Conservation (phyloP, 352 stramenopile species). For the Globisporangium iwayamae region DNA sequence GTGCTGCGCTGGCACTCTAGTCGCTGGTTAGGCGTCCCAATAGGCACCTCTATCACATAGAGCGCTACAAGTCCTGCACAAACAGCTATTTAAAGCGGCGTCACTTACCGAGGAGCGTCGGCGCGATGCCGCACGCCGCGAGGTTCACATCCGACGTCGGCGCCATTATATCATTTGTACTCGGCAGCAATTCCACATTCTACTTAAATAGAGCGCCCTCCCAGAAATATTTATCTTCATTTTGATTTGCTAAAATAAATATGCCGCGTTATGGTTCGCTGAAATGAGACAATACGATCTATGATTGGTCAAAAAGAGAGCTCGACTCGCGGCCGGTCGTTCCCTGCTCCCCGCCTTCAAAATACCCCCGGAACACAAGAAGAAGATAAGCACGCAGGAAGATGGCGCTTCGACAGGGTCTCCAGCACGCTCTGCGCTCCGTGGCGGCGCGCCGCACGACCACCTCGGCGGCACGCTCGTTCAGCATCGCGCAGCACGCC, state of each 20-base stretch:
- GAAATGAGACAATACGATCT: background rate
- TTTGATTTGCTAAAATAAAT: conserved; percentile 34
- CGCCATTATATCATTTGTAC: conserved; percentile 17
- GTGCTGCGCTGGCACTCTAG: background rate
- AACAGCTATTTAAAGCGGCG: background rate
- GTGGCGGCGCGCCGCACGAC: conserved; percentile 33
- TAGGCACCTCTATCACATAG: background rate
- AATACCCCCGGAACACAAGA: conserved; percentile 28
- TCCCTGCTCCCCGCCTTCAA: conserved; percentile 20
- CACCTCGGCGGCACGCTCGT: conserved; percentile 25
- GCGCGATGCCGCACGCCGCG: conserved; percentile 51
- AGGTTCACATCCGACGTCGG: conserved; percentile 30
- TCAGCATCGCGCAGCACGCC: conserved; percentile 52
- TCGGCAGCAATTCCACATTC: conserved; percentile 3
- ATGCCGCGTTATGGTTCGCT: background rate
- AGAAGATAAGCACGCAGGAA: background rate
- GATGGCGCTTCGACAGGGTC: conserved; percentile 58
- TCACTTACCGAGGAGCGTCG: conserved; percentile 46
- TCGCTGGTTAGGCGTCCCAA: background rate
- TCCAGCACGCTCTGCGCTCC: conserved; percentile 45
- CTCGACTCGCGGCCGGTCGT: conserved; percentile 36
- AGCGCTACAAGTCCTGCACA: background rate
- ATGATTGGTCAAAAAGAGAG: conserved; percentile 15
- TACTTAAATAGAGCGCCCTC: conserved; percentile 6
- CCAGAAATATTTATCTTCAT: background rate